A percentile compares a stretch with the other conserved stretches of the same genome.
These are phyloP conservation scores for Mitragyna speciosa DNA, from an alignment of 257 asterid species.

Conservation along the genomic window DNA sequence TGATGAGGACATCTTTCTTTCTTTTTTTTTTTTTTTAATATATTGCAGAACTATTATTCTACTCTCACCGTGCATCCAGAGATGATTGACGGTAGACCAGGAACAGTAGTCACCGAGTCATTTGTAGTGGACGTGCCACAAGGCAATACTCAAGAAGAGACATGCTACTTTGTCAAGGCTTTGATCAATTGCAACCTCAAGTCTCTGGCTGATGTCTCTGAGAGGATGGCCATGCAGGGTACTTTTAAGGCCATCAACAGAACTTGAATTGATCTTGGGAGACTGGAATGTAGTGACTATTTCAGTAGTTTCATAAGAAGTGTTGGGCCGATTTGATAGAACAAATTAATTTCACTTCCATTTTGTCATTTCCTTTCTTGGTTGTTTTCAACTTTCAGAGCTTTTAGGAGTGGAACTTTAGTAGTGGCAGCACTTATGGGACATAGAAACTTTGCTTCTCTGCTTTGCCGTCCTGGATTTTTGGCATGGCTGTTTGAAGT, in stretches of 20 bases:
- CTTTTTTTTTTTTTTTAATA: not conserved
- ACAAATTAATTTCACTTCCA: too few species aligned
- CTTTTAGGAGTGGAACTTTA: not conserved
- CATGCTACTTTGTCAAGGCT: constrained; percentile 79
- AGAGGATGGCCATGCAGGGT: constrained; percentile 64
- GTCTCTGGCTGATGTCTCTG: constrained; percentile 72
- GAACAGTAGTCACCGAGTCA: constrained; percentile 69
- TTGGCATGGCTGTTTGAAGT: constrained; percentile 2
- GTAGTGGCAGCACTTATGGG: not conserved
- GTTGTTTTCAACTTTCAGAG: constrained; percentile 7
- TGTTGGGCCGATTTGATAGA: not conserved
- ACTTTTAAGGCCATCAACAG: constrained; percentile 15
- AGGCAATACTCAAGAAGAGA: constrained; percentile 80
- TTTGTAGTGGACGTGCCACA: constrained; percentile 83
- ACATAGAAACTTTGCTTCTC: not conserved
- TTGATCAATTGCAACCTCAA: constrained; percentile 82
- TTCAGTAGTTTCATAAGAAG: not conserved
- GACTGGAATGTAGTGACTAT: not conserved
- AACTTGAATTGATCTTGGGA: not conserved
- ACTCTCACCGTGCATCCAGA: constrained; percentile 67
- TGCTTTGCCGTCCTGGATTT: constrained; percentile 2
- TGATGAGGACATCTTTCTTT: not conserved
- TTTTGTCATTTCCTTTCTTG: not conserved
- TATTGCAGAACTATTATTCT: constrained; percentile 82
- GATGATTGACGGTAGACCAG: constrained; percentile 52